Evolutionary conservation across 495 filamentous ascomycete genomes (phyloP).

Genomic region (Aspergillus leporis): DNA sequence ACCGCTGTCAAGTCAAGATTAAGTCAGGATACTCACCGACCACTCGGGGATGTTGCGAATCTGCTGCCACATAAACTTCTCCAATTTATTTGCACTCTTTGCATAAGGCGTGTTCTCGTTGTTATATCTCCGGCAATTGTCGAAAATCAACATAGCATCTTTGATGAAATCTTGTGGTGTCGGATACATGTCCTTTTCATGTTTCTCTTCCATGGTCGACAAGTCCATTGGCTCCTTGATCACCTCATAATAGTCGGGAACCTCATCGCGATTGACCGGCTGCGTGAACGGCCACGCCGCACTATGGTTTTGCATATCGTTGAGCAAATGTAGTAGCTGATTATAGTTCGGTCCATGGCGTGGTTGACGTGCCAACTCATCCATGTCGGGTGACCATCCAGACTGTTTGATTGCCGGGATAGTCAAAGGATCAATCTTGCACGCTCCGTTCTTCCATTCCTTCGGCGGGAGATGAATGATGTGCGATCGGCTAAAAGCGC

Average conservation of each 20-base stretch:
- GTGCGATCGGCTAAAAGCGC: conserved; percentile 85
- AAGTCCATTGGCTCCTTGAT: conserved; percentile 99
- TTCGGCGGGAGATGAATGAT: conserved; percentile 82
- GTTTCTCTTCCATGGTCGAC: conserved; percentile 91
- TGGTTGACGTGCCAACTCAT: conserved; percentile 93
- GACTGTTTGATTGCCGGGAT: conserved; percentile 84
- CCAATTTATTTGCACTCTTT: conserved; percentile 91
- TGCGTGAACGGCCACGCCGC: conserved; percentile 92
- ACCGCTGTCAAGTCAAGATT: neutral
- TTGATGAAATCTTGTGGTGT: conserved; percentile 91
- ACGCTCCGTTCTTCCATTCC: conserved; percentile 72
- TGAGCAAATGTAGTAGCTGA: conserved; percentile 86
- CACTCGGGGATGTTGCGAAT: conserved; percentile 94
- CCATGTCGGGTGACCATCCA: conserved; percentile 97
- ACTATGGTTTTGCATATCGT: conserved; percentile 91
- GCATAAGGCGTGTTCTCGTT: conserved; percentile 94
- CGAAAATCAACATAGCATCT: conserved; percentile 88
- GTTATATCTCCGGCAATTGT: conserved; percentile 95
- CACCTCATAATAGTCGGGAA: conserved; percentile 96
- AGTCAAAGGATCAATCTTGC: conserved; percentile 75
- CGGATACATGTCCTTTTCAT: conserved; percentile 89
- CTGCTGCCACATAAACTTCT: conserved; percentile 96
- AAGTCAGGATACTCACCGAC: conserved; percentile 60
- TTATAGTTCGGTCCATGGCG: conserved; percentile 97
- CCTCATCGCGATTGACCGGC: conserved; percentile 93